These are phyloP conservation scores for Claviceps cyperi DNA, from an alignment of 2,329 filamentous ascomycete genomes.

Conservation along the genomic window DNA sequence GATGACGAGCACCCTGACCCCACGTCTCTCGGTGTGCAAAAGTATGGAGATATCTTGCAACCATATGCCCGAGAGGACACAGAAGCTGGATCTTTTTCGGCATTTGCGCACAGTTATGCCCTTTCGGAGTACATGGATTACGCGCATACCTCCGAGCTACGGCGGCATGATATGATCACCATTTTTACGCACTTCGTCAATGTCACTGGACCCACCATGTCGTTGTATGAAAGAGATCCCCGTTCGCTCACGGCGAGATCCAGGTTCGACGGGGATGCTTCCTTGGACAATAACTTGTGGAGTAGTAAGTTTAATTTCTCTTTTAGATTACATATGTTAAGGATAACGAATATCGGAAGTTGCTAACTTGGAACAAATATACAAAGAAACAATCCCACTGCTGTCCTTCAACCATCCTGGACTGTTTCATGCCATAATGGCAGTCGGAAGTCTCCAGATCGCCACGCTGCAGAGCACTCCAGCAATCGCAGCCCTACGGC, in stretches of 20 bases:
- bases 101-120: slow-evolving; percentile 32
- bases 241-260: slow-evolving; percentile 48
- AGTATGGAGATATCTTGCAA: slow-evolving; percentile 22
- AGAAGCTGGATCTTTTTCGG: slow-evolving; percentile 33
- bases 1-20: slow-evolving; percentile 38
- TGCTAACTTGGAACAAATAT: not conserved
- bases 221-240: slow-evolving; percentile 73
- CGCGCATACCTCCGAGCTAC: slow-evolving; percentile 55
- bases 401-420: slow-evolving; percentile 75
- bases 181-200: slow-evolving; percentile 89
- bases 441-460: slow-evolving; percentile 75
- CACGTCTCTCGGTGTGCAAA: slow-evolving; percentile 6
- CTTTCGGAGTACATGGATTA: slow-evolving; percentile 54
- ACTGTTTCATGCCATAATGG: slow-evolving; percentile 80
- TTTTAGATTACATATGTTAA: not conserved
- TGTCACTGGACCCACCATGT: slow-evolving; percentile 73
- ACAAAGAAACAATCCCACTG: slow-evolving; percentile 60
- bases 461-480: slow-evolving; percentile 64
- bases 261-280: slow-evolving; percentile 46
- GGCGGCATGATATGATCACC: slow-evolving; percentile 62
- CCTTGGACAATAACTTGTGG: slow-evolving; percentile 51
- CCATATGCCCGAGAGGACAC: slow-evolving; percentile 21
- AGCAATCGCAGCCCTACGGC: slow-evolving; percentile 69
- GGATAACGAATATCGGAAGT: not conserved
- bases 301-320: slow-evolving; percentile 31